Evolutionary conservation across 371 early-diverging fungal species (phyloP).

Genomic region (Choanephora cucurbitarum): DNA sequence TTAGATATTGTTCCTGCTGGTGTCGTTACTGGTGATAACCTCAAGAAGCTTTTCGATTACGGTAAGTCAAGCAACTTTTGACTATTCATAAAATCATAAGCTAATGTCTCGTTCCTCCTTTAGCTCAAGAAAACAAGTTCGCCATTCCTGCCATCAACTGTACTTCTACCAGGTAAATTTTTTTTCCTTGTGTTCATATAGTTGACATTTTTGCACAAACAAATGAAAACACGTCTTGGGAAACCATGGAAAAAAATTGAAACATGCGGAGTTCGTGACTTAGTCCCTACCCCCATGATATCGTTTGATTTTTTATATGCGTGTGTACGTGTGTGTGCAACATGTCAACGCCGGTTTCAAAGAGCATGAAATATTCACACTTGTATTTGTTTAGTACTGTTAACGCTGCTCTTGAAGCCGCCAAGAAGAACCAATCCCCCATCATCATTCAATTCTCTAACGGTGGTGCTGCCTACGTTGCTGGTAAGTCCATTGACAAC

Average conservation of each 20-base stretch:
- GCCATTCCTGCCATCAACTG: slow-evolving; percentile 95
- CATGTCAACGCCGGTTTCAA: too few relatives aligned
- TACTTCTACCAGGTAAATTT: slow-evolving; percentile 74
- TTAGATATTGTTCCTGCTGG: slow-evolving; percentile 86
- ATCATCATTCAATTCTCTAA: slow-evolving; percentile 92
- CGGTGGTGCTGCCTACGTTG: slow-evolving; percentile 87
- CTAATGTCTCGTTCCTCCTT: too few relatives aligned
- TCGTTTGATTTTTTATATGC: slow-evolving; percentile 4
- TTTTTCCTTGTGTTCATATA: not conserved
- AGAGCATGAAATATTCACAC: not conserved
- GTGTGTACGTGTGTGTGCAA: not conserved
- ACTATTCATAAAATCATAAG: too few relatives aligned
- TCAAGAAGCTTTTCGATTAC: slow-evolving; percentile 83
- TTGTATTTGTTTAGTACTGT: slow-evolving; percentile 56
- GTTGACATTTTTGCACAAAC: slow-evolving; percentile 2
- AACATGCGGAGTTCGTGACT: slow-evolving; percentile 8
- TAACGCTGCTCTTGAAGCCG: slow-evolving; percentile 91
- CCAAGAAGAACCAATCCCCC: slow-evolving; percentile 85
- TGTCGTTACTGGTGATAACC: slow-evolving; percentile 87
- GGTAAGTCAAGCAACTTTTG: slow-evolving; percentile 39
- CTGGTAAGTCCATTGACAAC: slow-evolving; percentile 89
- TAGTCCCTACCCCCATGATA: too few relatives aligned
- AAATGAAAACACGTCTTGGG: not conserved
- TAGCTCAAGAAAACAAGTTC: slow-evolving; percentile 77
- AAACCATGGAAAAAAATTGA: slow-evolving; percentile 5